Percentiles rank a stretch among this genome's conserved stretches.
phyloP scores from a whole-genome alignment of 2,329 filamentous ascomycete genomes.

The Ceratocystis ficicola region DNA sequence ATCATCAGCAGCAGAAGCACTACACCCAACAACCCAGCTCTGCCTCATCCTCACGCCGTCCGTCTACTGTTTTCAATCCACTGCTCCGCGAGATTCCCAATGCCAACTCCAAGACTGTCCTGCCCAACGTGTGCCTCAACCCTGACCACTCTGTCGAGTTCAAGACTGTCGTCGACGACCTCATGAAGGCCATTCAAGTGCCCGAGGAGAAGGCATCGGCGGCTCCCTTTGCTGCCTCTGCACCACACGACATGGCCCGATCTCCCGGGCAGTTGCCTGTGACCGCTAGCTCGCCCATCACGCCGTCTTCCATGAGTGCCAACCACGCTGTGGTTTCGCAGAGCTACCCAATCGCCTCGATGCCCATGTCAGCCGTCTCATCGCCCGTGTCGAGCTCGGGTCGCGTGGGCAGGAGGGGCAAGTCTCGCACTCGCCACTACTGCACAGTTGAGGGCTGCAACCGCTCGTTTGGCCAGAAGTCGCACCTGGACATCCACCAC shows the following conservation, averaged over 20 bases:
- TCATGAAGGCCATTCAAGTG: constrained; percentile 76
- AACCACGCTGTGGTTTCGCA: background rate
- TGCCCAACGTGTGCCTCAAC: constrained; percentile 36
- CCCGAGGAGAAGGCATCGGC: constrained; percentile 34
- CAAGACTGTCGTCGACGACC: constrained; percentile 68
- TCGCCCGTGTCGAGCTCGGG: background rate
- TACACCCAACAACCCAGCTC: background rate
- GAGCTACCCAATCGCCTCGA: constrained; percentile 16
- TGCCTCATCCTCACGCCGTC: constrained; percentile 25
- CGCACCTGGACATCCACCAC: constrained; percentile 80
- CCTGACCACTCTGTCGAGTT: constrained; percentile 48
- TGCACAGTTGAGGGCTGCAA: constrained; percentile 64
- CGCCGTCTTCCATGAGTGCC: background rate
- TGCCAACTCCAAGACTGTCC: constrained; percentile 32
- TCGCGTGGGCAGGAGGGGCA: constrained; percentile 6
- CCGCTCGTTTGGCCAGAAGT: constrained; percentile 82
- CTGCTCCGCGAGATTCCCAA: constrained; percentile 20
- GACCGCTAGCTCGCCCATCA: background rate
- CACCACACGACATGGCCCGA: constrained; percentile 17
- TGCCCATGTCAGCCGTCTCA: background rate
- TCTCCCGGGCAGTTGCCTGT: background rate
- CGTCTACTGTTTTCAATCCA: constrained; percentile 30
- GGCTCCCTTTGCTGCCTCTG: constrained; percentile 17
- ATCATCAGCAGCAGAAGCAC: constrained; percentile 7
- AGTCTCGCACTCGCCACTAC: constrained; percentile 32